Evolutionary conservation across 352 stramenopile species (phyloP).

Genomic region (Thalassiosira hispida): DNA sequence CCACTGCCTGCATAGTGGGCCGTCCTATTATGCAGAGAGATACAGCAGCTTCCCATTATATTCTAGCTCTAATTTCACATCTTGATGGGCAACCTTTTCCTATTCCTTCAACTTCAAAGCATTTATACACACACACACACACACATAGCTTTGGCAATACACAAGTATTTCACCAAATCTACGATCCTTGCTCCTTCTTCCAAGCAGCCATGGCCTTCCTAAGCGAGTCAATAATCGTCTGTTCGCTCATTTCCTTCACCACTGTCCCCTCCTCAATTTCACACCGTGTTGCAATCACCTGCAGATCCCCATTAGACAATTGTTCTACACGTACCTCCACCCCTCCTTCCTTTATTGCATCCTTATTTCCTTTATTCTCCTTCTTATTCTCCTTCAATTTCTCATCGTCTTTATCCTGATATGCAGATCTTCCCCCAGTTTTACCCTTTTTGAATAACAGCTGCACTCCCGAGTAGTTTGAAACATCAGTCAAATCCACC

Average conservation of each 20-base stretch:
- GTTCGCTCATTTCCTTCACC: conserved; percentile 64
- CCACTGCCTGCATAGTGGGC: too few species aligned
- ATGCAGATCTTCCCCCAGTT: conserved; percentile 22
- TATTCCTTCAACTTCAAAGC: too few species aligned
- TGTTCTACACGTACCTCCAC: conserved; percentile 37
- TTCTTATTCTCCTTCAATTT: conserved; percentile 8
- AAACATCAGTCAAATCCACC: conserved; percentile 5
- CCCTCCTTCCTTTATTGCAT: conserved; percentile 41
- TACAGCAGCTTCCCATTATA: too few species aligned
- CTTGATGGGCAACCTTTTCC: too few species aligned
- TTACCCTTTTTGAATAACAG: conserved; percentile 49
- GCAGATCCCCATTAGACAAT: conserved; percentile 14
- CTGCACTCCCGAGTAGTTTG: conserved; percentile 21
- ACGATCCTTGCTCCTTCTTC: conserved; percentile 34
- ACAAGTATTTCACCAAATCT: too few species aligned
- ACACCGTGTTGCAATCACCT: conserved; percentile 38
- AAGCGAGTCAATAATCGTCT: conserved; percentile 52
- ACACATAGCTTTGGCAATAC: too few species aligned
- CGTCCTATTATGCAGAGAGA: too few species aligned
- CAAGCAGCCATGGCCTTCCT: conserved; percentile 42
- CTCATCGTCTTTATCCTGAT: conserved; percentile 50
- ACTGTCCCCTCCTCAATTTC: conserved; percentile 59
- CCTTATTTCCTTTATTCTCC: conserved; percentile 26
- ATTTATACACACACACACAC: too few species aligned
- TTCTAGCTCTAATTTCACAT: too few species aligned